Evolutionary conservation across 345 rosid genomes (phyloP).

Genomic region (Crucihimalaya himalaica): DNA sequence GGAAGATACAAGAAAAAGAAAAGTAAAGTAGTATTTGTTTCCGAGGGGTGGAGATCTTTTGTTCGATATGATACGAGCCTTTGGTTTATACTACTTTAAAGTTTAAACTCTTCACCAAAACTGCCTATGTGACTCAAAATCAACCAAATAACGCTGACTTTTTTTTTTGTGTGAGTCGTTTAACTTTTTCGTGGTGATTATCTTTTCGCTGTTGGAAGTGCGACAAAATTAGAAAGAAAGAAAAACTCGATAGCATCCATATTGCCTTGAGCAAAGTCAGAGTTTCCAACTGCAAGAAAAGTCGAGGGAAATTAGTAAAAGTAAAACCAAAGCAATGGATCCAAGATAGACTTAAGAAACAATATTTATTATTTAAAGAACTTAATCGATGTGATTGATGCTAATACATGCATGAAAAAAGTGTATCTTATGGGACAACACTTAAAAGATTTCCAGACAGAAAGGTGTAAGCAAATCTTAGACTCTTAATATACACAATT

Average conservation of each 20-base stretch:
- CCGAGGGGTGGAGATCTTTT: constrained; percentile 15
- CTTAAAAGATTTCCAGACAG: constrained; percentile 34
- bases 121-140: constrained; percentile 5
- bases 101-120: constrained; percentile 27
- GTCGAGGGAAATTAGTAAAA: constrained; percentile 12
- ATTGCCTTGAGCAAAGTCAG: constrained; percentile 41
- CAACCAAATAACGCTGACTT: constrained; percentile 37
- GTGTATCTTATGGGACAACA: constrained; percentile 21
- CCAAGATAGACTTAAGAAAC: neutral
- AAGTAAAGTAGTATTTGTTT: constrained; percentile 13
- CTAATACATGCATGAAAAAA: constrained; percentile 9
- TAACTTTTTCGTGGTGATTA: constrained; percentile 12
- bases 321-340: constrained; percentile 11
- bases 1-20: neutral
- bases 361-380: neutral
- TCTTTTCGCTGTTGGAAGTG: constrained; percentile 15
- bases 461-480: constrained; percentile 35
- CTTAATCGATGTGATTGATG: constrained; percentile 16
- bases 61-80: constrained; percentile 24
- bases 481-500: constrained; percentile 18
- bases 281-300: constrained; percentile 39
- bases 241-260: constrained; percentile 17
- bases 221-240: constrained; percentile 20
- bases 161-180: neutral
- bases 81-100: too few species aligned